phyloP scores from a whole-genome alignment of 345 rosid species.

The Melaleuca alternifolia region DNA sequence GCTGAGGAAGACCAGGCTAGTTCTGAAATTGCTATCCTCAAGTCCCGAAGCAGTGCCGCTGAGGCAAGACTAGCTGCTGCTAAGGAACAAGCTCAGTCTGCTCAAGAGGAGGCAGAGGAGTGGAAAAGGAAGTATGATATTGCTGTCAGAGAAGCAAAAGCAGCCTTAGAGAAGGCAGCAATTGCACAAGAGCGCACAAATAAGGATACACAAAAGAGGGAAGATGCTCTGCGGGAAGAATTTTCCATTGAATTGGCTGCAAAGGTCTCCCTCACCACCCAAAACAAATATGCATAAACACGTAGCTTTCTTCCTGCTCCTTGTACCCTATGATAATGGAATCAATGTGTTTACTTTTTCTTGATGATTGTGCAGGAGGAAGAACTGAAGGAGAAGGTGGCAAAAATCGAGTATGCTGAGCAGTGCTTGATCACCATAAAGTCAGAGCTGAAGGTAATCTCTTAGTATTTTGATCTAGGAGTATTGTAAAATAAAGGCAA shows the following conservation, averaged over 20 bases:
- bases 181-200: conserved; percentile 63
- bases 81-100: conserved; percentile 72
- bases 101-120: conserved; percentile 87
- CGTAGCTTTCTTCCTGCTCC: neutral
- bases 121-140: conserved; percentile 91
- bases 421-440: conserved; percentile 69
- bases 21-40: conserved; percentile 74
- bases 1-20: conserved; percentile 58
- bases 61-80: conserved; percentile 98
- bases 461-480: neutral
- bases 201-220: conserved; percentile 77
- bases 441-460: conserved; percentile 75
- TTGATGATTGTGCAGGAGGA: conserved; percentile 51
- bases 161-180: conserved; percentile 92
- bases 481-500: neutral
- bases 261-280: conserved; percentile 40
- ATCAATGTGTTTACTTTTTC: neutral
- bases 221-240: conserved; percentile 79
- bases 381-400: conserved; percentile 60
- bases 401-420: conserved; percentile 69
- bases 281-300: too few species aligned
- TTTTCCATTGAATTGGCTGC: conserved; percentile 44
- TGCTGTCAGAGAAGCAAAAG: conserved; percentile 81
- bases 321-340: neutral
- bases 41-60: conserved; percentile 76